Evolutionary conservation across 306 rosid genomes (phyloP).

Genomic region (Sophora flavescens): DNA sequence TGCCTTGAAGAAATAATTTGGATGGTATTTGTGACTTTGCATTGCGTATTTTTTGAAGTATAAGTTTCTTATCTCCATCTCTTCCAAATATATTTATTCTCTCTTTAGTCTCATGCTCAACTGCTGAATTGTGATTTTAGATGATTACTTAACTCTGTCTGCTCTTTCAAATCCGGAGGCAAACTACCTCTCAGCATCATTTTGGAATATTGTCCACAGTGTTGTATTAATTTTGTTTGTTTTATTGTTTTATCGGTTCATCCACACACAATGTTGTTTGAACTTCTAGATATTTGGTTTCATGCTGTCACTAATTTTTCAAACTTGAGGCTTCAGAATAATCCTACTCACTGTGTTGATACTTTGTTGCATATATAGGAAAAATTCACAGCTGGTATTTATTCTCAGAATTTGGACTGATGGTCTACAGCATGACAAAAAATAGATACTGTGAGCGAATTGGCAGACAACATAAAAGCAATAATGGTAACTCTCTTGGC

Average conservation of each 20-base stretch:
- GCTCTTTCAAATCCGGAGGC: slow-evolving; percentile 21
- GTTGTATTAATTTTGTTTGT: not conserved
- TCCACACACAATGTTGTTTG: not conserved
- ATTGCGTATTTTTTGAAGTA: slow-evolving; percentile 5
- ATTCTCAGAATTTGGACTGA: slow-evolving; percentile 84
- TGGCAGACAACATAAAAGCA: slow-evolving; percentile 96
- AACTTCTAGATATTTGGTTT: slow-evolving; percentile 29
- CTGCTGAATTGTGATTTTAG: slow-evolving; percentile 25
- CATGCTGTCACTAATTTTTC: slow-evolving; percentile 12
- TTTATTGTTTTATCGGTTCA: not conserved
- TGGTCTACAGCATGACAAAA: slow-evolving; percentile 93
- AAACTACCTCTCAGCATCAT: not conserved
- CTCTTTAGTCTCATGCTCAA: slow-evolving; percentile 18
- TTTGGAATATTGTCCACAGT: slow-evolving; percentile 13
- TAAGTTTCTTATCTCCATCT: slow-evolving; percentile 11
- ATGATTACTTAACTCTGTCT: slow-evolving; percentile 20
- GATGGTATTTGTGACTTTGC: slow-evolving; percentile 25
- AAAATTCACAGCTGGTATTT: slow-evolving; percentile 88
- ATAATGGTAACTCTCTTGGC: slow-evolving; percentile 67
- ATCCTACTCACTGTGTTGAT: slow-evolving; percentile 32
- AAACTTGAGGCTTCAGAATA: slow-evolving; percentile 23
- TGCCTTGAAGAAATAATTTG: slow-evolving; percentile 25
- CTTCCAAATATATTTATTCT: slow-evolving; percentile 8
- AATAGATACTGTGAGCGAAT: slow-evolving; percentile 91
- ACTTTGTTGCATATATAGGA: slow-evolving; percentile 60